These are phyloP conservation scores for Trichoderma arundinaceum DNA, from an alignment of 2,329 filamentous ascomycete genomes.

Conservation along the genomic window DNA sequence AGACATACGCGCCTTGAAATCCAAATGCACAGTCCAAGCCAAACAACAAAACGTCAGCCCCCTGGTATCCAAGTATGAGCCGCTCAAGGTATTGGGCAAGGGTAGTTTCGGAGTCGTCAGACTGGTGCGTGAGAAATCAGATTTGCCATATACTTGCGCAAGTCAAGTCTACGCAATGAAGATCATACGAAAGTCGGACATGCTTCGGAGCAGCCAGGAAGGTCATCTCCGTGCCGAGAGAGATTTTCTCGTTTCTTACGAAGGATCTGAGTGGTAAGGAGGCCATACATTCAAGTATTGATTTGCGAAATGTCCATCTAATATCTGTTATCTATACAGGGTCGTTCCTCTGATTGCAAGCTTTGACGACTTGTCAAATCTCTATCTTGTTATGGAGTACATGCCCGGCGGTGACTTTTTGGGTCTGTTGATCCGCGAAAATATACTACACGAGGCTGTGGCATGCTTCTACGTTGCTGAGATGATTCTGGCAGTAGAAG, in stretches of 20 bases:
- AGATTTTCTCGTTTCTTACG: constrained; percentile 87
- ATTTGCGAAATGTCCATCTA: not conserved
- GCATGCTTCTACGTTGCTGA: constrained; percentile 90
- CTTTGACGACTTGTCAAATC: constrained; percentile 82
- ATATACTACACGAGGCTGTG: constrained; percentile 77
- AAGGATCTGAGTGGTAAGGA: constrained; percentile 77
- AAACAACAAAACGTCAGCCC: constrained; percentile 29
- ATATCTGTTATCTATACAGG: constrained; percentile 50
- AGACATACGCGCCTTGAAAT: constrained; percentile 72
- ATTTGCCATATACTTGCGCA: constrained; percentile 39
- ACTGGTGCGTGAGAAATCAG: constrained; percentile 72
- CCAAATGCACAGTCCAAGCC: constrained; percentile 51
- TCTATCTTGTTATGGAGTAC: constrained; percentile 98
- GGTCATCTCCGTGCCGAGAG: constrained; percentile 89
- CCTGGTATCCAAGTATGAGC: constrained; percentile 64
- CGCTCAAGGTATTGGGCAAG: constrained; percentile 82
- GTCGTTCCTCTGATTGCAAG: constrained; percentile 85
- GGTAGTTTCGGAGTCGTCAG: constrained; percentile 94
- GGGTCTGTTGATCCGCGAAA: constrained; percentile 82
- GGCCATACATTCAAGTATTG: constrained; percentile 7
- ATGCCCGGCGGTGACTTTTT: constrained; percentile 97
- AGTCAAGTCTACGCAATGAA: constrained; percentile 90
- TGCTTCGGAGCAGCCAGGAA: constrained; percentile 90
- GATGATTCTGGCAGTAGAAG: constrained; percentile 94
- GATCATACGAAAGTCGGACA: constrained; percentile 90